These are phyloP conservation scores for Aspergillus luchuensis DNA, from an alignment of 2,329 filamentous ascomycete species.

Conservation along the genomic window DNA sequence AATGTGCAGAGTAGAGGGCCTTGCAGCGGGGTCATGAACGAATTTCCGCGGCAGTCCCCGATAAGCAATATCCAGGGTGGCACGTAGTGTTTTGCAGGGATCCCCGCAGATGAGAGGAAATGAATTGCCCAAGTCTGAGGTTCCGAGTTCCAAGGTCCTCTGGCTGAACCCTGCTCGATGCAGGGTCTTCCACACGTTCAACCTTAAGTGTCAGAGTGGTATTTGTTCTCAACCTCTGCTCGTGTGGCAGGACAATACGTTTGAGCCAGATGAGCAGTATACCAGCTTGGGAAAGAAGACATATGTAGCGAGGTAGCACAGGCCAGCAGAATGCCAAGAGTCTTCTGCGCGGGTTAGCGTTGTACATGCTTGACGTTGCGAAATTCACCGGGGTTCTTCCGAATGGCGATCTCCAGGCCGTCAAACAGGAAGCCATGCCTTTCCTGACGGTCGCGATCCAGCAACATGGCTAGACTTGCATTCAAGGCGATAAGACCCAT, in stretches of 20 bases:
- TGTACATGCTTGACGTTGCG: background rate
- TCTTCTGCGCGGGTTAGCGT: background rate
- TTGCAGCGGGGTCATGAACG: background rate
- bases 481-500: background rate
- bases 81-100: background rate
- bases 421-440: background rate
- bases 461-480: background rate
- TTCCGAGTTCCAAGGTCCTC: background rate
- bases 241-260: background rate
- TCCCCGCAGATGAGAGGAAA: background rate
- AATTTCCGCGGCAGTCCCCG: background rate
- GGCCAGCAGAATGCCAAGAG: background rate
- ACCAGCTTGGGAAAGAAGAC: background rate
- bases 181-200: background rate
- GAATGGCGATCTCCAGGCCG: background rate
- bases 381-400: constrained; percentile 1
- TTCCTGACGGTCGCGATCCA: background rate
- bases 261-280: background rate
- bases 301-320: background rate
- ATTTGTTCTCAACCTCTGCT: background rate
- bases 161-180: background rate
- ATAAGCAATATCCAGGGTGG: background rate
- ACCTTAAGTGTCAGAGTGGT: background rate
- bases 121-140: background rate
- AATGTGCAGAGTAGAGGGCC: background rate